phyloP scores from a whole-genome alignment of 1,139 yeast species.

The Pichia sp. region DNA sequence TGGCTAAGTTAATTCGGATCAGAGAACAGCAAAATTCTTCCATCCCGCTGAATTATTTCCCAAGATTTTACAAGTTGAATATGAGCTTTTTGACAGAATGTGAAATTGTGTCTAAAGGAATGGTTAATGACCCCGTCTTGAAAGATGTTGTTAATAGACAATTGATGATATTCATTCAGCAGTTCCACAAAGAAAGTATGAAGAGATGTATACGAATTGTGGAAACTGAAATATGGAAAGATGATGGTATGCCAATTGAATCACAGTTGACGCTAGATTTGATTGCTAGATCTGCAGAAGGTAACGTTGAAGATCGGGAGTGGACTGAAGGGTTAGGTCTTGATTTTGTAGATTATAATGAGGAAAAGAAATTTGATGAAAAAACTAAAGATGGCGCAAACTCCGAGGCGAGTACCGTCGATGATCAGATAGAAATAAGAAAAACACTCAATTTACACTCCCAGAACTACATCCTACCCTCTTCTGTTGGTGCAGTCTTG shows the following conservation, averaged over 20 bases:
- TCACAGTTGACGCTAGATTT: conserved; percentile 54
- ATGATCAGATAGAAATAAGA: conserved; percentile 23
- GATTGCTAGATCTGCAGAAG: conserved; percentile 44
- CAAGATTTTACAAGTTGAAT: conserved; percentile 62
- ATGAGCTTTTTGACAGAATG: conserved; percentile 76
- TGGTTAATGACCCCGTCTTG: conserved; percentile 54
- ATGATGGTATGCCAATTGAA: conserved; percentile 46
- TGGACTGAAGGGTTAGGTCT: conserved; percentile 15
- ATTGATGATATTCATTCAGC: conserved; percentile 53
- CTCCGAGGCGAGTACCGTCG: neutral
- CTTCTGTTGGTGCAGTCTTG: conserved; percentile 37
- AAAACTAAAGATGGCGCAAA: conserved; percentile 20
- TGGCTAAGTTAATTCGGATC: conserved; percentile 74
- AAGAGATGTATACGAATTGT: conserved; percentile 44
- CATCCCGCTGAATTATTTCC: conserved; percentile 50
- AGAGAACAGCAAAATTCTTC: conserved; percentile 68
- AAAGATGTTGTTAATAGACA: conserved; percentile 68
- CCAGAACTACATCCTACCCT: conserved; percentile 42
- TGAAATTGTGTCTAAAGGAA: conserved; percentile 72
- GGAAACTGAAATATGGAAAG: conserved; percentile 79
- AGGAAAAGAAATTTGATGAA: neutral
- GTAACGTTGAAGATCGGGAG: conserved; percentile 13
- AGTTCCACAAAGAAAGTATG: conserved; percentile 52
- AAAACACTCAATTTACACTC: conserved; percentile 35
- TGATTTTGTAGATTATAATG: conserved; percentile 23